These are phyloP conservation scores for Fusarium coffeatum DNA, from an alignment of 2,329 filamentous ascomycete species.

Conservation along the genomic window DNA sequence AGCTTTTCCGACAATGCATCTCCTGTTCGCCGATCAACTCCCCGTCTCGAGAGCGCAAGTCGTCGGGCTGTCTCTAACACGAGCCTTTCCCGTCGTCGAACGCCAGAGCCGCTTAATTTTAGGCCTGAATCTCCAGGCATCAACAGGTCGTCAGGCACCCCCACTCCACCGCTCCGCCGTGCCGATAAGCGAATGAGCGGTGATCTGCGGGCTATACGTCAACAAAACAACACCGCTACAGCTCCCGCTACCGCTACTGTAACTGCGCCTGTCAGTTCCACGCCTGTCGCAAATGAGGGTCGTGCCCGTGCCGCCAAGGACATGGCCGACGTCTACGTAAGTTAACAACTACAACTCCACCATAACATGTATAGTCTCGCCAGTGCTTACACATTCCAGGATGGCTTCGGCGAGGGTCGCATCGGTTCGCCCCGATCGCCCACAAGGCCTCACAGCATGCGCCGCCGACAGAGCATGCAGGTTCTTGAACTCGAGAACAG, in stretches of 20 bases:
- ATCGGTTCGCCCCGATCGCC: slow-evolving; percentile 90
- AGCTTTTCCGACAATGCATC: slow-evolving; percentile 55
- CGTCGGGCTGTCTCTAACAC: slow-evolving; percentile 65
- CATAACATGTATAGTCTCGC: slow-evolving; percentile 8
- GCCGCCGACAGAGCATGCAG: slow-evolving; percentile 97
- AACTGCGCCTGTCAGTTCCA: slow-evolving; percentile 50
- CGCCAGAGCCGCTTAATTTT: slow-evolving; percentile 65
- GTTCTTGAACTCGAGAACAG: slow-evolving; percentile 88
- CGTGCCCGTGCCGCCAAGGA: slow-evolving; percentile 83
- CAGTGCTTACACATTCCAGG: slow-evolving; percentile 64
- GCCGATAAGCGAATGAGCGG: slow-evolving; percentile 76
- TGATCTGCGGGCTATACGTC: slow-evolving; percentile 67
- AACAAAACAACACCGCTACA: slow-evolving; percentile 51
- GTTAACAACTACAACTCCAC: slow-evolving; percentile 65
- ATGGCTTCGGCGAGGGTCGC: slow-evolving; percentile 91
- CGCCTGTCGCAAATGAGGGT: slow-evolving; percentile 87
- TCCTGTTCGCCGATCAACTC: slow-evolving; percentile 37
- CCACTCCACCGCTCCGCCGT: slow-evolving; percentile 77
- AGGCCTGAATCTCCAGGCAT: slow-evolving; percentile 73
- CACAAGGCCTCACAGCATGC: slow-evolving; percentile 93
- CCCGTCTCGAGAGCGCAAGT: slow-evolving; percentile 40
- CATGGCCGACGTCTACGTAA: slow-evolving; percentile 95
- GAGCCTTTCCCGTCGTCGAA: slow-evolving; percentile 62
- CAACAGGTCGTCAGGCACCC: slow-evolving; percentile 53
- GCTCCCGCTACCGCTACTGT: slow-evolving; percentile 34